Evolutionary conservation across 2,329 filamentous ascomycete genomes (phyloP), one percentile per base, ranked within the genome.

Genomic region (Aureobasidium musti): DNA sequence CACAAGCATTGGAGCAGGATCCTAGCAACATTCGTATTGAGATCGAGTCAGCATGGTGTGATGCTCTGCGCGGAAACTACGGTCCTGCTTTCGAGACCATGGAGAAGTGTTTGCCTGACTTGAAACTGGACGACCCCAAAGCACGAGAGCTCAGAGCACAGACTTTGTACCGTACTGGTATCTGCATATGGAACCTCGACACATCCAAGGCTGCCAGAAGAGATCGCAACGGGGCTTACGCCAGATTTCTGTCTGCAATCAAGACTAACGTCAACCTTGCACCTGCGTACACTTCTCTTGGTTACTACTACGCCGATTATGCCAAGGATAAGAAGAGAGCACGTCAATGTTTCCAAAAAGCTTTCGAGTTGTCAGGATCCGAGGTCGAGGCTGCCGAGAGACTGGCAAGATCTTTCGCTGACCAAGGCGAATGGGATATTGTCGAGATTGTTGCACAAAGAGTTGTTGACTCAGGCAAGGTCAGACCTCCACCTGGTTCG

Each of bases 301-400:
- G 95, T 19, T 82, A 94, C 8, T 99, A 90, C 79, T 99, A 97
- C 74, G 87, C 89, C 6, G 94, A 98, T 73, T 97, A 97, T 74
- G 90, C 87, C 65, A 92, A 89, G 70, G 95, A 98, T 77, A 92
- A 88, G 77, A 90, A 89, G 73, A 84, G 96, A 74, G 92, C 94
- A 10, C 86, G 91, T n/a, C 89, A 91, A 69, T 98, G 94, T 75
- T 98, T 98, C 73, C 91, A 97, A 73, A 97, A 98, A 76, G 95
- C 95, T 0, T 91, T 99, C 59, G 95, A 99, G 76, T 81, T 99
- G 3, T 99, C 95, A 0, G 81, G 92, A 0, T 89, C 91, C 0
- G 95, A 99, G 75, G 86, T 97, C 0, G 83, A 89, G 71, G 92
- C 95, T 41, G 95, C 95, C 0, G 91, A 98, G 77, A 86, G 92